Conservation (phyloP, 1,284 basidiomycete species). For the Hypsizygus ulmarius region DNA sequence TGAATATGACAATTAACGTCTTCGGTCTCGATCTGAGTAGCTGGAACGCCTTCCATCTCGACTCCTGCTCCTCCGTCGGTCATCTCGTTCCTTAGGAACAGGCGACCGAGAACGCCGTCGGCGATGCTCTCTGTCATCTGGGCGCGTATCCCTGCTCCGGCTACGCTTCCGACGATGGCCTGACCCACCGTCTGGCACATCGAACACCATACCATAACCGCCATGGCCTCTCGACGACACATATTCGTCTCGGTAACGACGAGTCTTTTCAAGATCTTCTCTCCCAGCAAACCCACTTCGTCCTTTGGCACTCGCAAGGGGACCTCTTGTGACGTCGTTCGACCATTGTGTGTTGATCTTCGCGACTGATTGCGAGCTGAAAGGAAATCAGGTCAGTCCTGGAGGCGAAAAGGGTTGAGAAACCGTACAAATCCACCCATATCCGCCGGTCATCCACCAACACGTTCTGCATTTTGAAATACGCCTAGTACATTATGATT, state of each 20-base stretch:
- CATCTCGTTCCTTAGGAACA: slow-evolving; percentile 22
- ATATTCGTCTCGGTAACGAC: slow-evolving; percentile 55
- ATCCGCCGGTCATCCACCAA: slow-evolving; percentile 98
- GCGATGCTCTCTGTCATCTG: slow-evolving; percentile 24
- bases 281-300: slow-evolving; percentile 61
- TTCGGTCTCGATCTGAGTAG: slow-evolving; percentile 10
- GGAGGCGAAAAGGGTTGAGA: slow-evolving; percentile 1
- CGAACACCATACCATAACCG: slow-evolving; percentile 76
- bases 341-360: slow-evolving; percentile 71
- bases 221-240: slow-evolving; percentile 28
- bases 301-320: slow-evolving; percentile 35
- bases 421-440: slow-evolving; percentile 92
- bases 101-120: slow-evolving; percentile 32
- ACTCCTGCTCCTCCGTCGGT: slow-evolving; percentile 23
- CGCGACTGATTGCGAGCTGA: slow-evolving; percentile 88
- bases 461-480: slow-evolving; percentile 99
- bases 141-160: slow-evolving; percentile 32
- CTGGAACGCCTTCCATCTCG: slow-evolving; percentile 18
- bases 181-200: slow-evolving; percentile 39
- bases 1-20: slow-evolving; percentile 13
- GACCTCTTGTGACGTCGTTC: slow-evolving; percentile 62
- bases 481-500: slow-evolving; percentile 58
- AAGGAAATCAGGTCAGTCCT: slow-evolving; percentile 18
- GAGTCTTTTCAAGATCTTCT: slow-evolving; percentile 68
- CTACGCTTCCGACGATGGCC: slow-evolving; percentile 34